phyloP scores from a whole-genome alignment of 2,329 filamentous ascomycete species.

The Pezicula carpinea region DNA sequence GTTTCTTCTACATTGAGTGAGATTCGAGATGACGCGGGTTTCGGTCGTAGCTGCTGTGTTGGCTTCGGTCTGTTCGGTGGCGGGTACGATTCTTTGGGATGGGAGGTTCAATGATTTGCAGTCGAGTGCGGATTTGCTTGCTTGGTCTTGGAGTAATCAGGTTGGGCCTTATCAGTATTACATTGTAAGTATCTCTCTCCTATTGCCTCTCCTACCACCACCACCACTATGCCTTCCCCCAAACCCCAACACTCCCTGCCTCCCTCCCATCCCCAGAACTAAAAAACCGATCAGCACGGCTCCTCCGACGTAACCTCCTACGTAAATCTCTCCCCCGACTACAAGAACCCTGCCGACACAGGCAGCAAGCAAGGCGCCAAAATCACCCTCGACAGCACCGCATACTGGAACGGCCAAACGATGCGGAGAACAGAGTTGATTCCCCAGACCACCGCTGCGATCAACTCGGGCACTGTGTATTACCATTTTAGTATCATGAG shows the following conservation, averaged over 20 bases:
- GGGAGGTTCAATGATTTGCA: slow-evolving; percentile 59
- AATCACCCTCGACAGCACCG: slow-evolving; percentile 58
- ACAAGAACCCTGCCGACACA: slow-evolving; percentile 51
- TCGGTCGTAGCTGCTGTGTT: slow-evolving; percentile 12
- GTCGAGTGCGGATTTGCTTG: slow-evolving; percentile 48
- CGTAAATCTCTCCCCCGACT: slow-evolving; percentile 41
- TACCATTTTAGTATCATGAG: slow-evolving; percentile 69
- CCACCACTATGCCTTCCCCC: no score
- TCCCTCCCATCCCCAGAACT: background rate
- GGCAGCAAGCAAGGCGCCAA: slow-evolving; percentile 60
- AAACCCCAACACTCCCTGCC: background rate
- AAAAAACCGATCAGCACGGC: slow-evolving; percentile 45
- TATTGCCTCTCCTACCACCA: no score
- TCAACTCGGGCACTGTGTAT: slow-evolving; percentile 60
- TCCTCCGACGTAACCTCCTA: slow-evolving; percentile 33
- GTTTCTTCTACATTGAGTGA: no score
- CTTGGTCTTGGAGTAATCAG: slow-evolving; percentile 65
- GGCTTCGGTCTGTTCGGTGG: slow-evolving; percentile 16
- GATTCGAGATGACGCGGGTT: no score
- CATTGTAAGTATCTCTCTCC: no score
- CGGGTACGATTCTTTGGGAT: slow-evolving; percentile 55
- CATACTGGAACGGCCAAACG: slow-evolving; percentile 67
- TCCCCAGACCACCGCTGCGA: slow-evolving; percentile 60
- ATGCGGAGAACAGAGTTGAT: slow-evolving; percentile 74
- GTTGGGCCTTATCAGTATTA: slow-evolving; percentile 72